Base-by-base conservation (phyloP, 2,329 filamentous ascomycete species). In the Metarhizium album region DNA sequence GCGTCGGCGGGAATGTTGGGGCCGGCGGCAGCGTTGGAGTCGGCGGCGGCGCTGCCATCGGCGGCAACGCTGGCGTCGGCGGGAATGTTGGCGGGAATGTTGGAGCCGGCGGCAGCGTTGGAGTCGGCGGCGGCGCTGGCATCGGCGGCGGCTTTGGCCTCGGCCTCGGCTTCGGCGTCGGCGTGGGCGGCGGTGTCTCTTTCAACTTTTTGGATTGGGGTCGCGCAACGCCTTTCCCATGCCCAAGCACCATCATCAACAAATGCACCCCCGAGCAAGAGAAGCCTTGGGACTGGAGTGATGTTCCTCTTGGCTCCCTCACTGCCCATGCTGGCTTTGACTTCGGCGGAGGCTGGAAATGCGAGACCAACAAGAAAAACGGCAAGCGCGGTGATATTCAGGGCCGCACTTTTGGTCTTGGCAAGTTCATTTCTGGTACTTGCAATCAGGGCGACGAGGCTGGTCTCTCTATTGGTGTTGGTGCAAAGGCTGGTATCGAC, bases 181-280 rank as follows among this genome's bases (percentile, higher is more conserved):
- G n/a, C n/a, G n/a, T n/a, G n/a, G 40, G 22, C 16, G 43, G 47
- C 11, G 43, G 43, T 11, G 27, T 23, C n/a, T 47, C 38, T 29
- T 42, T 53, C 23, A 22, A 53, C 18, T 33, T 50, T 37, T 42
- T 43, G 42, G 52, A 51, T 22, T 59, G 58, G 55, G 52, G 55
- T 11, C 49, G 61, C 23, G 71, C 72, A 47, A 59, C 64, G 50
- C 64, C 74, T 53, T 94, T 82, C 75, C 73, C 74, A 46, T 84
- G 76, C 66, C 88, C 89, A 13, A 70, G 72, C 53, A 89, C 87
- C 75, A 81, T 78, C 62, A 72, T 88, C 73, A 93, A 93, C 73
- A 70, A 84, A 60, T 96, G 91, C 70, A 81, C 78, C 52, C 65
- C 76, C n/a, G 68, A 82, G 57, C 87, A 94, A 71, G 69, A 76